These are phyloP conservation scores for Climacium dendroides DNA, from an alignment of 225 moss, liverwort and hornwort species.

Conservation along the genomic window DNA sequence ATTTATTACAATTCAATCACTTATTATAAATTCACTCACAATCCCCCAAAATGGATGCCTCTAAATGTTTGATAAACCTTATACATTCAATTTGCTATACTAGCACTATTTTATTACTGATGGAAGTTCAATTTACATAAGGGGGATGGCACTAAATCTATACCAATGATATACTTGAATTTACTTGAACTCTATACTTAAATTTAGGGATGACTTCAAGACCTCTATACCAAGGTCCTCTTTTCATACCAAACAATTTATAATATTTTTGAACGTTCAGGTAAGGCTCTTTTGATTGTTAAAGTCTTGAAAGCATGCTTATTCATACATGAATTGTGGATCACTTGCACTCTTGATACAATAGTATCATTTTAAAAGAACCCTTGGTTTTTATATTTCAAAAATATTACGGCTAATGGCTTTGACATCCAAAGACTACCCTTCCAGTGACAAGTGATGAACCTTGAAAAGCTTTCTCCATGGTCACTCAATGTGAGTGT, in stretches of 20 bases:
- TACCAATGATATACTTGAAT: not conserved
- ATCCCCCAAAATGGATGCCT: rapidly evolving
- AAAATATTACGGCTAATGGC: not conserved
- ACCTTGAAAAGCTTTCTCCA: rapidly evolving
- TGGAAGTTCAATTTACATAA: not conserved
- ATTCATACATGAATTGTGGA: rapidly evolving
- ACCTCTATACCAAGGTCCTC: rapidly evolving
- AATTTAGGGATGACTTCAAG: no score
- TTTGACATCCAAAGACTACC: rapidly evolving
- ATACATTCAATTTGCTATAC: not conserved
- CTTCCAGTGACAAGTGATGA: not conserved
- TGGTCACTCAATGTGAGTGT: not conserved
- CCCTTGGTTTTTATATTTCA: rapidly evolving
- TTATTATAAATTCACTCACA: not conserved
- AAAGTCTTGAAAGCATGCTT: rapidly evolving
- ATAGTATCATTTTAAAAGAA: not conserved
- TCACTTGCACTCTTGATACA: no score
- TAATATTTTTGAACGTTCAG: rapidly evolving
- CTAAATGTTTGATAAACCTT: not conserved
- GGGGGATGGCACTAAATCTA: not conserved
- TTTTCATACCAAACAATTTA: rapidly evolving
- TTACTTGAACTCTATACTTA: no score
- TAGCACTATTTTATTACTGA: rapidly evolving
- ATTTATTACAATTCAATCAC: not conserved
- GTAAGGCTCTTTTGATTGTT: not conserved